Evolutionary conservation across 2,329 filamentous ascomycete genomes (phyloP).

Genomic region (Microcyclospora tardicrescens): DNA sequence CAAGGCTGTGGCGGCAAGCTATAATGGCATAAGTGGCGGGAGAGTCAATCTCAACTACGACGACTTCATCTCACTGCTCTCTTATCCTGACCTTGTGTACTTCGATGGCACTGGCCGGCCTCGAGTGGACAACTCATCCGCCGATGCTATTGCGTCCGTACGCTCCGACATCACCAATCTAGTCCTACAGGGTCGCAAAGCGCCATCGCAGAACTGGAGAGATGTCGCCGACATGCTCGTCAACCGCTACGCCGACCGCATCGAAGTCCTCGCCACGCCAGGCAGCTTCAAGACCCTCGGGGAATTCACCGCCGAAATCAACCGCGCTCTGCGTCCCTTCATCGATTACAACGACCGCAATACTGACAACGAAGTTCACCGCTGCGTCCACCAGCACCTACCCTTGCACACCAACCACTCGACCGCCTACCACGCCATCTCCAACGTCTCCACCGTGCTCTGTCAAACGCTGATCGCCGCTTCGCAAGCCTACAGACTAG

Average conservation of each 20-base stretch:
- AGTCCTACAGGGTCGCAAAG: slow-evolving; percentile 22
- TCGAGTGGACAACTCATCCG: slow-evolving; percentile 26
- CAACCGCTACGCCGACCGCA: slow-evolving; percentile 44
- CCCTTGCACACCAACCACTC: slow-evolving; percentile 9
- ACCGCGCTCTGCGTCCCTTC: slow-evolving; percentile 24
- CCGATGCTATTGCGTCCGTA: slow-evolving; percentile 24
- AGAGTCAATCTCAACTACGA: slow-evolving; percentile 37
- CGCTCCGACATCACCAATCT: slow-evolving; percentile 34
- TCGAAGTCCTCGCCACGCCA: slow-evolving; percentile 28
- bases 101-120: slow-evolving; percentile 23
- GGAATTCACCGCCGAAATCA: slow-evolving; percentile 17
- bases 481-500: slow-evolving; percentile 3
- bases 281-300: slow-evolving; percentile 10
- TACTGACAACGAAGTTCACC: slow-evolving; percentile 28
- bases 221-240: slow-evolving; percentile 52
- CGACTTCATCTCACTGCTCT: slow-evolving; percentile 36
- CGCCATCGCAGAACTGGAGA: slow-evolving; percentile 46
- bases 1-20: slow-evolving; percentile 29
- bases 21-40: slow-evolving; percentile 31
- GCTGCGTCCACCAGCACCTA: slow-evolving; percentile 37
- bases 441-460: slow-evolving; percentile 19
- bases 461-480: slow-evolving; percentile 24
- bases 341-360: slow-evolving; percentile 26
- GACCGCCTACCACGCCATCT: slow-evolving; percentile 21
- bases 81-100: slow-evolving; percentile 25